Percentiles rank a stretch among this genome's conserved stretches.
These are phyloP conservation scores for Scheffersomyces amazonensis DNA, from an alignment of 805 yeast species.

Conservation along the genomic window DNA sequence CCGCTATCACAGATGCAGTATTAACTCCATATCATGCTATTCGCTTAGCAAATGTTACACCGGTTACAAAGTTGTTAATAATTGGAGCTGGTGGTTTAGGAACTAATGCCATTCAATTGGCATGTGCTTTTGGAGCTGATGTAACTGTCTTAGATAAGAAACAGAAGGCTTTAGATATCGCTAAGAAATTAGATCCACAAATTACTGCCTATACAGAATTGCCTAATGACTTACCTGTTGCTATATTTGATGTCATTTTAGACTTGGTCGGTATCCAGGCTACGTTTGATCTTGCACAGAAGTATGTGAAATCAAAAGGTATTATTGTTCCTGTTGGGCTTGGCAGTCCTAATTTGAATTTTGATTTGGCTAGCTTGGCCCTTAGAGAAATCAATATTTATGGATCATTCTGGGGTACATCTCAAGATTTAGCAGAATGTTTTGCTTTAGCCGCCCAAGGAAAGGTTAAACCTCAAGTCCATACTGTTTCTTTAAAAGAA, in stretches of 20 bases:
- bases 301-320: conserved; percentile 35
- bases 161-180: conserved; percentile 22
- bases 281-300: conserved; percentile 23
- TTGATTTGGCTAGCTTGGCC: conserved; percentile 34
- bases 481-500: conserved; percentile 25
- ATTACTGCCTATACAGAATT: conserved; percentile 17
- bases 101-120: conserved; percentile 38
- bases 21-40: conserved; percentile 43
- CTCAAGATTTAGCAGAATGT: conserved; percentile 39
- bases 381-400: conserved; percentile 37
- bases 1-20: conserved; percentile 39
- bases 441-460: conserved; percentile 40
- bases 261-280: conserved; percentile 37
- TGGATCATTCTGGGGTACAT: conserved; percentile 44
- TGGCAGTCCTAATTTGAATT: conserved; percentile 26
- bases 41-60: conserved; percentile 28
- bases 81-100: conserved; percentile 45
- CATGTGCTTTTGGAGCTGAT: conserved; percentile 27
- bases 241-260: conserved; percentile 37
- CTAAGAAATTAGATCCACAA: conserved; percentile 35
- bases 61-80: conserved; percentile 33
- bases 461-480: conserved; percentile 34
- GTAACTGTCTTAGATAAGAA: conserved; percentile 34
- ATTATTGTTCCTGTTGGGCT: conserved; percentile 43
- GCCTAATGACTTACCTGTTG: conserved; percentile 23